Percentiles rank a stretch among this genome's conserved stretches.
Conservation (phyloP, 495 filamentous ascomycete genomes). For the Hyaloscypha variabilis region DNA sequence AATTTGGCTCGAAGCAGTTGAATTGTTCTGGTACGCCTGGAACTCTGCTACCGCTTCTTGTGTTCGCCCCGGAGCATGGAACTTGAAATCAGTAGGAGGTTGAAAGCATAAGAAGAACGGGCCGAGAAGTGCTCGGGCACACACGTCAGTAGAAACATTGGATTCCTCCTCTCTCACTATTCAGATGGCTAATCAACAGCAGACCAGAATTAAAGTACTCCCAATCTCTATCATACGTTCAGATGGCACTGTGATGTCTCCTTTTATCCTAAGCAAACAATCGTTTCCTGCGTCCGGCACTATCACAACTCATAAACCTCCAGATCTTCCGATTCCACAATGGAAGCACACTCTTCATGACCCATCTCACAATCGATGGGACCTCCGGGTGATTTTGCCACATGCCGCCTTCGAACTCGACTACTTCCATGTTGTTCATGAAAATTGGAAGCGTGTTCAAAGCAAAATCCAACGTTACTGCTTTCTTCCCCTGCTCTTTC, state of each 20-base stretch:
- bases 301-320: slow-evolving; percentile 44
- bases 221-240: too few relatives aligned
- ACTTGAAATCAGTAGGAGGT: too few relatives aligned
- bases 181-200: too few relatives aligned
- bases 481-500: slow-evolving; percentile 8
- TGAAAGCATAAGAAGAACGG: too few relatives aligned
- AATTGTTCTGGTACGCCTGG: too few relatives aligned
- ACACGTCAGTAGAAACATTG: too few relatives aligned
- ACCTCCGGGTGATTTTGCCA: slow-evolving; percentile 21
- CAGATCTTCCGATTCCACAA: slow-evolving; percentile 28
- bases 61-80: too few relatives aligned
- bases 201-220: too few relatives aligned
- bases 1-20: too few relatives aligned
- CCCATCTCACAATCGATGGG: not conserved
- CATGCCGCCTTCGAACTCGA: slow-evolving; percentile 38
- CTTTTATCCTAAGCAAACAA: not conserved
- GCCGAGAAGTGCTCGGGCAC: too few relatives aligned
- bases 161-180: too few relatives aligned
- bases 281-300: slow-evolving; percentile 34
- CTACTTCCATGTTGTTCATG: slow-evolving; percentile 44
- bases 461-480: slow-evolving; percentile 10
- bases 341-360: slow-evolving; percentile 18
- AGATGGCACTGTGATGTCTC: not conserved
- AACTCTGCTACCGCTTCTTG: too few relatives aligned
- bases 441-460: slow-evolving; percentile 26